These are phyloP conservation scores for Calycina marina DNA, from an alignment of 2,329 filamentous ascomycete genomes.

Conservation along the genomic window DNA sequence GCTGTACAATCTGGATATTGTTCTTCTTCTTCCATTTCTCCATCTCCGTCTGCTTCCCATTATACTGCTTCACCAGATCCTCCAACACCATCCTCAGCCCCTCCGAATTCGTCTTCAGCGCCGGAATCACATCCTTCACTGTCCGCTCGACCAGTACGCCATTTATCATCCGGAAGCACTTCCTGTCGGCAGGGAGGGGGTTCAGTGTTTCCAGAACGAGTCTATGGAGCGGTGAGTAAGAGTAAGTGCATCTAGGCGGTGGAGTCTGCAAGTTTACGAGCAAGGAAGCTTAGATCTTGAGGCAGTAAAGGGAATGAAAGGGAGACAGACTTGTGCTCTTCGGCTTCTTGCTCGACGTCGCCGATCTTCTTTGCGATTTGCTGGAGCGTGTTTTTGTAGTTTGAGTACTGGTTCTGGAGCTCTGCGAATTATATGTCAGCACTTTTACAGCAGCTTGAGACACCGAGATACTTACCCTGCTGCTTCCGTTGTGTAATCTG, in stretches of 20 bases:
- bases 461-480: conserved; percentile 21
- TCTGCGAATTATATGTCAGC: no score
- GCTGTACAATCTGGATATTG: conserved; percentile 75
- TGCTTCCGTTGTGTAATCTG: conserved; percentile 23
- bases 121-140: conserved; percentile 81
- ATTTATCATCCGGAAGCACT: conserved; percentile 98
- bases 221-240: conserved; percentile 38
- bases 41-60: conserved; percentile 83
- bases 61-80: conserved; percentile 93
- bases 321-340: conserved; percentile 89
- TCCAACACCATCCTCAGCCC: conserved; percentile 88
- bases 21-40: conserved; percentile 99
- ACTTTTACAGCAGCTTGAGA: no score
- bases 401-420: conserved; percentile 65
- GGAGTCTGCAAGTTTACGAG: not conserved
- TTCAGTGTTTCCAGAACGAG: conserved; percentile 86
- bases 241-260: conserved; percentile 15
- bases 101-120: conserved; percentile 84
- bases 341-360: conserved; percentile 90
- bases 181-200: conserved; percentile 70
- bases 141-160: conserved; percentile 90
- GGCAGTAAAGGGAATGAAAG: conserved; percentile 6
- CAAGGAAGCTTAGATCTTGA: not conserved
- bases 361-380: conserved; percentile 93
- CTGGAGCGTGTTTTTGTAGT: conserved; percentile 67